phyloP scores from a whole-genome alignment of 2,329 filamentous ascomycete species.

The Didymella lethalis region DNA sequence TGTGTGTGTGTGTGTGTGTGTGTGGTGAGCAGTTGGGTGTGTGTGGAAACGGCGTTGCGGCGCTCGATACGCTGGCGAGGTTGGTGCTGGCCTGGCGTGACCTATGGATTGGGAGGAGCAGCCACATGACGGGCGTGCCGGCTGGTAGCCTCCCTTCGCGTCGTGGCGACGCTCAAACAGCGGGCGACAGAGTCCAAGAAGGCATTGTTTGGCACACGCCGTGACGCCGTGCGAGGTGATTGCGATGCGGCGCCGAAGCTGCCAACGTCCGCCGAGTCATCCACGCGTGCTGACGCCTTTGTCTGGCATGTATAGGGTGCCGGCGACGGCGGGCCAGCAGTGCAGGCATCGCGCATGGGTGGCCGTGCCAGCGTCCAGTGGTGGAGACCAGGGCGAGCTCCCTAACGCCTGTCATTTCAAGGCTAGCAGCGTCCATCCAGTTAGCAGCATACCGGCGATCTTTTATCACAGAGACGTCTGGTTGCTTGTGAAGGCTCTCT shows the following conservation, averaged over 20 bases:
- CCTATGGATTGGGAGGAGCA: not conserved
- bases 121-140: conserved; percentile 9
- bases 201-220: not conserved
- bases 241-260: not conserved
- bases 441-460: conserved; percentile 12
- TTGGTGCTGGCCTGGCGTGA: conserved; percentile 6
- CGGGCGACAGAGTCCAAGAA: not conserved
- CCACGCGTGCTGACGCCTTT: conserved; percentile 18
- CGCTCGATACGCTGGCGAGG: conserved; percentile 4
- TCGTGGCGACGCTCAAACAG: conserved; percentile 2
- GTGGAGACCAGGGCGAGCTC: conserved; percentile 14
- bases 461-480: conserved; percentile 14
- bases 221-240: not conserved
- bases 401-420: conserved; percentile 19
- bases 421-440: conserved; percentile 12
- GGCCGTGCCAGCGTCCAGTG: conserved; percentile 9
- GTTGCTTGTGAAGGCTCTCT: conserved; percentile 8
- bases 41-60: conserved; percentile 5
- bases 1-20: not conserved
- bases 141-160: not conserved
- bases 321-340: not conserved
- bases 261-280: conserved; percentile 17
- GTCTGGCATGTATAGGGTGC: conserved; percentile 3
- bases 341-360: conserved; percentile 1
- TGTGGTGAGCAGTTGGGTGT: too few species aligned